Evolutionary conservation across 2,329 filamentous ascomycete genomes (phyloP), one percentile per base, ranked within the genome.

Genomic region (Ophiostoma angusticollis): DNA sequence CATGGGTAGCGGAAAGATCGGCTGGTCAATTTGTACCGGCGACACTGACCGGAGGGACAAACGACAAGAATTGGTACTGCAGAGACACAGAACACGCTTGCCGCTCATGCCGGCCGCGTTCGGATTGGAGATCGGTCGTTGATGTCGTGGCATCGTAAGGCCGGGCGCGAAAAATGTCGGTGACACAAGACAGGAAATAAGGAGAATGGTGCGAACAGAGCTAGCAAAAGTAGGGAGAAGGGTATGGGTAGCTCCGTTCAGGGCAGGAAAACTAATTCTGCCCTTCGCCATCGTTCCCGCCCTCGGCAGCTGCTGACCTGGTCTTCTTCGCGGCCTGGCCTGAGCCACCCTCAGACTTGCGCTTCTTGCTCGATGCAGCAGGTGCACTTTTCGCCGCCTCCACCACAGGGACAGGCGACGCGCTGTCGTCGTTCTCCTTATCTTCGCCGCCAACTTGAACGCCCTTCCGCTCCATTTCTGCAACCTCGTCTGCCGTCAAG

Each of bases 401-500:
- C 35, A 31, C 21, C 1, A 22, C 40, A 1, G 33, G 49, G n/a
- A 50, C 46, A 4, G 49, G 43, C 5, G 48, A 46, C 22, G 51
- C 52, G 32, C 45, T 42, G 18, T 47, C 46, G 40, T 52, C 55
- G n/a, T 58, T 51, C 5, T 57, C 57, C 39, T 61, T 55, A 31
- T 59, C 59, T 8, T 57, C 60, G 7, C 52, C 52, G 13, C 62
- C 60, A 14, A 47, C 51, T 9, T 53, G 52, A 3, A 47, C 55
- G 49, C 61, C 64, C 51, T 72, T 73, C 50, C 76, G 74, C 54
- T 94, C 87, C 67, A 94, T 86, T 36, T 82, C 80, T 6, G 86
- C 85, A 4, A 95, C 87, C 58, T 98, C 91, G 41, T 96, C 91
- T 1, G 91, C 89, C 0, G 91, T 98, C 58, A 98, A 64, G 68